These are phyloP conservation scores for Microdochium nivale DNA, from an alignment of 2,329 filamentous ascomycete species.

Conservation along the genomic window DNA sequence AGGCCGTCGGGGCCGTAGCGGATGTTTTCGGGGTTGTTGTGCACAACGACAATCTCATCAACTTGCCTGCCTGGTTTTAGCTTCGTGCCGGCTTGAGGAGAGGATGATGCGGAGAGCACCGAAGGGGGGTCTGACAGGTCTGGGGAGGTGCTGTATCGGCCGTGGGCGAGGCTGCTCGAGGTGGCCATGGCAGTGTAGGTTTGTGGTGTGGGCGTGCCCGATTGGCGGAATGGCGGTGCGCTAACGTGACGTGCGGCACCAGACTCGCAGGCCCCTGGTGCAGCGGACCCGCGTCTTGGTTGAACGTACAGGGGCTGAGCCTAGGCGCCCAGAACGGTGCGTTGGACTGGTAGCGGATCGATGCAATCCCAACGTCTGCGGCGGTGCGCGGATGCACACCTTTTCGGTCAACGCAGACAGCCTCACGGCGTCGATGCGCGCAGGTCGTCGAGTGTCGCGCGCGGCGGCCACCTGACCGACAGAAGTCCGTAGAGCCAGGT, in stretches of 20 bases:
- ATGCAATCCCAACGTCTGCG: neutral
- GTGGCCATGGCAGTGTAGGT: conserved; percentile 11
- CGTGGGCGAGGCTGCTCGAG: conserved; percentile 11
- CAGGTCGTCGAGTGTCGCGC: neutral
- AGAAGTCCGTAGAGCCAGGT: too few relatives aligned
- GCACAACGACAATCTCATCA: conserved; percentile 22
- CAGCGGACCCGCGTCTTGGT: neutral
- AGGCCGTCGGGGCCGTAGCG: conserved; percentile 22
- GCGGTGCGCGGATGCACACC: neutral
- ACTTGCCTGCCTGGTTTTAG: conserved; percentile 14
- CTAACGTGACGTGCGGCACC: neutral
- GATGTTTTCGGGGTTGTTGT: conserved; percentile 16
- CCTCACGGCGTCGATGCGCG: neutral
- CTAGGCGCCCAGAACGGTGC: neutral
- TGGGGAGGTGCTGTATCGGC: conserved; percentile 21
- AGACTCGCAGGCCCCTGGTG: neutral
- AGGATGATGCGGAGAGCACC: conserved; percentile 19
- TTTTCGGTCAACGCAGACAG: neutral
- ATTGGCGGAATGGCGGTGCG: neutral
- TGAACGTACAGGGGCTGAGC: neutral
- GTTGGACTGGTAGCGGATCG: too few relatives aligned
- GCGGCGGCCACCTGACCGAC: too few relatives aligned
- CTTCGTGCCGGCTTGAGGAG: conserved; percentile 14
- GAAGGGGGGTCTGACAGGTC: conserved; percentile 23
- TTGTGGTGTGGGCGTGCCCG: conserved; percentile 1